A percentile compares a stretch with the other conserved stretches of the same genome.
Evolutionary conservation across 1,284 basidiomycete genomes (phyloP).

Genomic region (Flammula alnicola): DNA sequence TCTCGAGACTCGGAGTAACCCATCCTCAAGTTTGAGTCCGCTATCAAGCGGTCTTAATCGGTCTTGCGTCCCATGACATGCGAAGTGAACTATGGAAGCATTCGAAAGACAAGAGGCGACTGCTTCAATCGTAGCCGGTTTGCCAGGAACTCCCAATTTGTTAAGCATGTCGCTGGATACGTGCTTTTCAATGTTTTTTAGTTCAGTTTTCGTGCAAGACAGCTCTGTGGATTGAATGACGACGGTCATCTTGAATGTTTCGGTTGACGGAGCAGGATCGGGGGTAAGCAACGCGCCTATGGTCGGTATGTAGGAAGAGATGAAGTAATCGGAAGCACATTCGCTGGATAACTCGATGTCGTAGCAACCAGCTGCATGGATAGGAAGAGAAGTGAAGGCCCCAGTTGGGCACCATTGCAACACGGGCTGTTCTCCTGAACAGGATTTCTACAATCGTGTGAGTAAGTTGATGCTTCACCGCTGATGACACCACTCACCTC

Average conservation of each 20-base stretch:
- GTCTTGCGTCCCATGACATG: conserved; percentile 18
- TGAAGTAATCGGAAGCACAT: conserved; percentile 9
- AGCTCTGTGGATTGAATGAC: conserved; percentile 3
- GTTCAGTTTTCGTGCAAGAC: conserved; percentile 4
- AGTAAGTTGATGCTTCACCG: neutral
- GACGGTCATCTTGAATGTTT: conserved; percentile 3
- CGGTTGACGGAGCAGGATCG: neutral
- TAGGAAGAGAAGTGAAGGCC: conserved; percentile 10
- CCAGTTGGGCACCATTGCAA: conserved; percentile 15
- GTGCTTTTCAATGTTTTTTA: conserved; percentile 4
- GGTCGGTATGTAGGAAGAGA: conserved; percentile 11
- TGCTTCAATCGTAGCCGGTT: conserved; percentile 2
- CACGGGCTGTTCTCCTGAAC: neutral
- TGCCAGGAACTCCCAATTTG: conserved; percentile 3
- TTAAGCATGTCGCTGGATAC: neutral
- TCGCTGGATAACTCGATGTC: neutral
- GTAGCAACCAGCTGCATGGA: conserved; percentile 14
- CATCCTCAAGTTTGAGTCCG: conserved; percentile 4
- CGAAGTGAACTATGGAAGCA: conserved; percentile 17
- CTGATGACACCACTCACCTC: too few species aligned
- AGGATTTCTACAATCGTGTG: neutral
- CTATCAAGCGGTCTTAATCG: conserved; percentile 9
- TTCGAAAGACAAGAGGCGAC: conserved; percentile 1
- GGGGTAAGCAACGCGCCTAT: neutral
- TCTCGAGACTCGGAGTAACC: conserved; percentile 2